These are phyloP conservation scores for Metschnikowia reukaufii DNA, from an alignment of 805 yeast species.

Conservation along the genomic window DNA sequence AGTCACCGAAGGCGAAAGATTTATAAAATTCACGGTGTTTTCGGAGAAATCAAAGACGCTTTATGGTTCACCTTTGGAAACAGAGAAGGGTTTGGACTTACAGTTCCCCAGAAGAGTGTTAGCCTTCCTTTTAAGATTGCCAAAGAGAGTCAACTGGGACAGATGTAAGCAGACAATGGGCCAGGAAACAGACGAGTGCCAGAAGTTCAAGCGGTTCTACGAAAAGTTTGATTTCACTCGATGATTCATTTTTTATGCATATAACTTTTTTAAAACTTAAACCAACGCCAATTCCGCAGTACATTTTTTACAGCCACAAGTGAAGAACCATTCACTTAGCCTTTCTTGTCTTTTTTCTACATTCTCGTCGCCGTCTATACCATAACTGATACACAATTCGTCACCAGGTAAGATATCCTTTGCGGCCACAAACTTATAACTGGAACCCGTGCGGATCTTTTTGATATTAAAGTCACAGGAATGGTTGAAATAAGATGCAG, in stretches of 20 bases:
- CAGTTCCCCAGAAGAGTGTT: constrained; percentile 83
- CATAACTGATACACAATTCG: constrained; percentile 62
- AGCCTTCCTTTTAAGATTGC: constrained; percentile 59
- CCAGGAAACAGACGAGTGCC: constrained; percentile 67
- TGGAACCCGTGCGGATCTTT: constrained; percentile 42
- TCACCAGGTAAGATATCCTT: constrained; percentile 42
- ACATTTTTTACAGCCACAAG: constrained; percentile 54
- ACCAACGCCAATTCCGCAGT: not conserved
- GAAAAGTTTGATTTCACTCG: constrained; percentile 54
- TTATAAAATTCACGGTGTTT: constrained; percentile 17
- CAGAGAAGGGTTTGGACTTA: constrained; percentile 54
- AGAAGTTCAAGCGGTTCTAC: constrained; percentile 57
- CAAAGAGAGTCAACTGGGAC: constrained; percentile 73
- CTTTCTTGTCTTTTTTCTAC: constrained; percentile 41
- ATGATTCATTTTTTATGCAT: not conserved
- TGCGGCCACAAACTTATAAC: constrained; percentile 38
- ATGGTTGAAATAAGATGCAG: constrained; percentile 68
- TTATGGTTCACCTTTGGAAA: constrained; percentile 17
- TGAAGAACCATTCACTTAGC: constrained; percentile 58
- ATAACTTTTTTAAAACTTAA: not conserved
- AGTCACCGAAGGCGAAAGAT: constrained; percentile 21
- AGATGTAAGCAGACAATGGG: constrained; percentile 62
- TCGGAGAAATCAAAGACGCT: not conserved
- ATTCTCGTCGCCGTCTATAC: constrained; percentile 46
- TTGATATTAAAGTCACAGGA: constrained; percentile 58